phyloP scores from a whole-genome alignment of 306 rosid genomes.

The Pterocarpus santalinus region DNA sequence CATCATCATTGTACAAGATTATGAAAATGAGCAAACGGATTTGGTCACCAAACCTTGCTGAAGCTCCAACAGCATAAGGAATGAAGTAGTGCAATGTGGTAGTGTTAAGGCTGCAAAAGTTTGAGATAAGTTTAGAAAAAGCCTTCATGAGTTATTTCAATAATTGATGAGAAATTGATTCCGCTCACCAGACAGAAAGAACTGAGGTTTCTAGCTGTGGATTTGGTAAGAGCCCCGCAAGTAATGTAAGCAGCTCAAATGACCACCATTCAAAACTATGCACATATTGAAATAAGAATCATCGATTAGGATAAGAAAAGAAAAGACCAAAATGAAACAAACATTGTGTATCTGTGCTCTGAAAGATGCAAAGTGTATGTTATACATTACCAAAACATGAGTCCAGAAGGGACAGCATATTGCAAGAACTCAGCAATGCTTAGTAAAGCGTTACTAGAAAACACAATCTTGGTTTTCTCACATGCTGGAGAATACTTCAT shows the following conservation, averaged over 20 bases:
- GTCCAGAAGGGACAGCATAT: slow-evolving; percentile 58
- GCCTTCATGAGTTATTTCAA: not conserved
- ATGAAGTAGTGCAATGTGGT: slow-evolving; percentile 63
- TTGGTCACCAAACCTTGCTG: slow-evolving; percentile 61
- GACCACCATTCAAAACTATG: slow-evolving; percentile 79
- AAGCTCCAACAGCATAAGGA: slow-evolving; percentile 68
- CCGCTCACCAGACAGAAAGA: slow-evolving; percentile 65
- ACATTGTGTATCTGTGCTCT: not conserved
- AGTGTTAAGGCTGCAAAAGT: slow-evolving; percentile 52
- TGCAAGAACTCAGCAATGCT: slow-evolving; percentile 52
- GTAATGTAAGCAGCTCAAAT: slow-evolving; percentile 65
- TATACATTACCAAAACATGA: slow-evolving; percentile 54
- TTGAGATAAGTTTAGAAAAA: slow-evolving; percentile 19
- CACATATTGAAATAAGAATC: slow-evolving; percentile 23
- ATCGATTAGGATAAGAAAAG: not conserved
- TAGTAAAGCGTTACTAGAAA: slow-evolving; percentile 49
- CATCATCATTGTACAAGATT: not conserved
- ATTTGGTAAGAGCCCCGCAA: slow-evolving; percentile 70
- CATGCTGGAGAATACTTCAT: slow-evolving; percentile 60
- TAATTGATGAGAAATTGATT: not conserved
- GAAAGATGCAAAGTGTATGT: slow-evolving; percentile 2
- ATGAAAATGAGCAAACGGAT: not conserved
- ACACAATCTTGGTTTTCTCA: slow-evolving; percentile 56
- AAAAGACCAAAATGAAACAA: not conserved
- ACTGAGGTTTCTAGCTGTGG: slow-evolving; percentile 71